Evolutionary conservation across 2,329 filamentous ascomycete species (phyloP).

Genomic region (Spiromastix sp.): DNA sequence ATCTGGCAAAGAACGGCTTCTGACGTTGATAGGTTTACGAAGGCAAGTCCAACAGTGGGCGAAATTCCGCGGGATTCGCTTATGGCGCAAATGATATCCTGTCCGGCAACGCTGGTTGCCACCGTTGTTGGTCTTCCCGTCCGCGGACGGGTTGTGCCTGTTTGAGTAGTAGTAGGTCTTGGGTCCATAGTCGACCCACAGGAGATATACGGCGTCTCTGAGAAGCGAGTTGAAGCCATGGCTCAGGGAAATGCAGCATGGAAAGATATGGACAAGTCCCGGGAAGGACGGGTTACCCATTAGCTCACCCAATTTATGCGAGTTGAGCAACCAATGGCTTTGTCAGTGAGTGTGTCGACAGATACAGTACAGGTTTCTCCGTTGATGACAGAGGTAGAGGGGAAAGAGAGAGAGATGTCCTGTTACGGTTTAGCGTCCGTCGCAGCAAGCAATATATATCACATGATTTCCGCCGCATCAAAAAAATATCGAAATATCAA

Average conservation of each 20-base stretch:
- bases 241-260: too few relatives aligned
- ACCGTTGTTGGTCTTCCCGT: slow-evolving; percentile 45
- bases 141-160: slow-evolving; percentile 38
- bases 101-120: slow-evolving; percentile 45
- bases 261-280: slow-evolving; percentile 8
- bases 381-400: too few relatives aligned
- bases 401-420: too few relatives aligned
- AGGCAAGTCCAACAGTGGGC: slow-evolving; percentile 73
- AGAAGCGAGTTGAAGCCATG: slow-evolving; percentile 3
- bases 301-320: too few relatives aligned
- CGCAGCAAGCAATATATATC: too few relatives aligned
- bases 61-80: slow-evolving; percentile 80
- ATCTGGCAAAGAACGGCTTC: slow-evolving; percentile 84
- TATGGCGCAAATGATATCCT: slow-evolving; percentile 78
- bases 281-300: too few relatives aligned
- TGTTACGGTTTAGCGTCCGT: too few relatives aligned
- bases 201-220: slow-evolving; percentile 1
- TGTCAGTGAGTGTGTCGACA: too few relatives aligned
- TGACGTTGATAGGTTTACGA: slow-evolving; percentile 75
- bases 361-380: too few relatives aligned
- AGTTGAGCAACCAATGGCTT: too few relatives aligned
- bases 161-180: slow-evolving; percentile 14
- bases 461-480: too few relatives aligned
- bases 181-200: slow-evolving; percentile 1
- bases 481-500: too few relatives aligned